Evolutionary conservation across 768 basidiomycete species (phyloP).

Genomic region (Naganishia vishniacii): DNA sequence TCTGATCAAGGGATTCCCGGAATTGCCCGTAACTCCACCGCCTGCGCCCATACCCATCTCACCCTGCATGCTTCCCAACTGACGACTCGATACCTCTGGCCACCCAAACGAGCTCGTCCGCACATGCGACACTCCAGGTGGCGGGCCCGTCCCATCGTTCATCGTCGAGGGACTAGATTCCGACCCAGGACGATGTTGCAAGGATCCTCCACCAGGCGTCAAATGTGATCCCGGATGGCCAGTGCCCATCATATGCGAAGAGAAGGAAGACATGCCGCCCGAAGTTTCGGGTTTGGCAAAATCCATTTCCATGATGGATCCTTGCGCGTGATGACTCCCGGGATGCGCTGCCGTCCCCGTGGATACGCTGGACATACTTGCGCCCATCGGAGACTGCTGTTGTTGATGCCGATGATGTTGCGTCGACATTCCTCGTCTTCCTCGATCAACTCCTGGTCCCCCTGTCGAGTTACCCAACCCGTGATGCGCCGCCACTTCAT

Average conservation of each 20-base stretch:
- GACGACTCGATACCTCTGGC: neutral
- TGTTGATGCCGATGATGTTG: conserved; percentile 7
- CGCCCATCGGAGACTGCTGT: conserved; percentile 7
- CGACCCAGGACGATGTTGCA: neutral
- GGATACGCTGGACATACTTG: conserved; percentile 11
- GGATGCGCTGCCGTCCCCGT: neutral
- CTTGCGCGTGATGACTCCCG: neutral
- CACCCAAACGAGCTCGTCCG: conserved; percentile 16
- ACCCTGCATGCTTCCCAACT: neutral
- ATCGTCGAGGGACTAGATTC: conserved; percentile 12
- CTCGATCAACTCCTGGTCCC: neutral
- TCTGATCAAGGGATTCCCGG: neutral
- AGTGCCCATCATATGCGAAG: neutral
- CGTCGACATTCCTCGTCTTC: neutral
- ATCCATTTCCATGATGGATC: conserved; percentile 3
- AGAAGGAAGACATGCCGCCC: neutral
- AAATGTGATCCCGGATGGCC: neutral
- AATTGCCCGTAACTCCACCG: neutral
- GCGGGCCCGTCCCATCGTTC: conserved; percentile 8
- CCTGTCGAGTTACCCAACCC: neutral
- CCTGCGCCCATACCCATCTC: neutral
- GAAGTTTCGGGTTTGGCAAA: conserved; percentile 5
- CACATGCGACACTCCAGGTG: neutral
- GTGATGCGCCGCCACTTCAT: conserved; percentile 19
- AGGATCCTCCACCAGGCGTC: neutral